Percentiles rank a stretch among this genome's conserved stretches.
Conservation (phyloP, 2,329 filamentous ascomycete species). For the Aureobasidium sp. region DNA sequence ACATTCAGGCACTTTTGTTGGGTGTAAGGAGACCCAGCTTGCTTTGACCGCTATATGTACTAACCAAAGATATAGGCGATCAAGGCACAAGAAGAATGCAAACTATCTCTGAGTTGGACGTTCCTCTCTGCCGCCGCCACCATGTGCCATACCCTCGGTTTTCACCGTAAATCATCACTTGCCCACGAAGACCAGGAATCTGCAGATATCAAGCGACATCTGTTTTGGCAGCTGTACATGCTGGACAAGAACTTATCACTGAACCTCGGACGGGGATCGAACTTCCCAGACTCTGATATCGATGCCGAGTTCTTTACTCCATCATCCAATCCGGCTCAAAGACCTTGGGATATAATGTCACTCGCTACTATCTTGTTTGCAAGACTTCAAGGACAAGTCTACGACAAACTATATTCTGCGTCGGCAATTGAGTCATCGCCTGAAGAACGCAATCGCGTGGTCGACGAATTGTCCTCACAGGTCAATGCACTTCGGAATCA, state of each 20-base stretch:
- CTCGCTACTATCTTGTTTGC: conserved; percentile 19
- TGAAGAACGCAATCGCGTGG: conserved; percentile 8
- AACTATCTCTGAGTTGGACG: conserved; percentile 22
- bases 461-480: conserved; percentile 7
- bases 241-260: conserved; percentile 20
- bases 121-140: conserved; percentile 21
- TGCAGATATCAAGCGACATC: conserved; percentile 22
- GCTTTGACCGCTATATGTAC: background rate
- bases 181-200: conserved; percentile 10
- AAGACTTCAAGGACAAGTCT: conserved; percentile 15
- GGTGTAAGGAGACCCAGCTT: conserved; percentile 9
- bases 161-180: conserved; percentile 20
- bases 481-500: conserved; percentile 15
- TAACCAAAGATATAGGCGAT: conserved; percentile 4
- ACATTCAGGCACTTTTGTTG: conserved; percentile 18
- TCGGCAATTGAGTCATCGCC: background rate
- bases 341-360: conserved; percentile 21
- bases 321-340: conserved; percentile 16
- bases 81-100: conserved; percentile 24
- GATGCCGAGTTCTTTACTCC: conserved; percentile 17
- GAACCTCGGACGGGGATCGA: conserved; percentile 20
- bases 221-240: conserved; percentile 24
- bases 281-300: conserved; percentile 23
- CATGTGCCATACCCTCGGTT: conserved; percentile 22
- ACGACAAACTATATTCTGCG: conserved; percentile 22